A percentile compares a stretch with the other conserved stretches of the same genome.
These are phyloP conservation scores for Amoebophrya sp. DNA, from an alignment of 169 alveolate species.

Conservation along the genomic window DNA sequence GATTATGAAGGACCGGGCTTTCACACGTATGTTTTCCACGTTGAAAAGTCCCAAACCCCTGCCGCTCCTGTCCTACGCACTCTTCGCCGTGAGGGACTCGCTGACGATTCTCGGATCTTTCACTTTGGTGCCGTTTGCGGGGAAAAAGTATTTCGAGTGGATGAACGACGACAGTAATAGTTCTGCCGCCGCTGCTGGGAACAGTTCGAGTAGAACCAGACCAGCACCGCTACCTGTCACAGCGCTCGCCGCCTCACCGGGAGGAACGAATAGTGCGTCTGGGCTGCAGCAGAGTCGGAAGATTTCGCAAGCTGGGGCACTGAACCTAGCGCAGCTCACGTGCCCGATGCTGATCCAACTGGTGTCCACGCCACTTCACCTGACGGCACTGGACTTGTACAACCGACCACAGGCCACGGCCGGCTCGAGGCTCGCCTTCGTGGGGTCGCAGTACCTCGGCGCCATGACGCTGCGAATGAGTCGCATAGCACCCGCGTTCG, in stretches of 20 bases:
- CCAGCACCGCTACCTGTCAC: not conserved
- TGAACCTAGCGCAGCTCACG: not conserved
- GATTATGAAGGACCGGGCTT: not conserved
- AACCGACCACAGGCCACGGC: not conserved
- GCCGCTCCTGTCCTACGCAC: not conserved
- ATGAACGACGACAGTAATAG: not conserved
- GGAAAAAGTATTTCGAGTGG: not conserved
- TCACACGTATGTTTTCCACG: not conserved
- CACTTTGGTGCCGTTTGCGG: not conserved
- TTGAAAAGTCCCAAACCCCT: not conserved
- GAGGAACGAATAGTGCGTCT: not conserved
- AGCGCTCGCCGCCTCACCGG: not conserved
- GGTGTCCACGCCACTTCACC: not conserved
- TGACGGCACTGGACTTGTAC: not conserved
- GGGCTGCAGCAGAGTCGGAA: too few relatives aligned
- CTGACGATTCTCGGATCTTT: not conserved
- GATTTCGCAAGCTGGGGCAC: not conserved
- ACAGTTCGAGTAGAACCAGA: not conserved
- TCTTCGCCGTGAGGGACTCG: not conserved
- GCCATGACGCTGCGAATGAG: slow-evolving; percentile 1
- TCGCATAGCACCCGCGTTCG: not conserved
- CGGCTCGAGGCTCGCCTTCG: not conserved
- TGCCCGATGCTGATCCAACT: not conserved
- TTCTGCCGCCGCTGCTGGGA: not conserved
- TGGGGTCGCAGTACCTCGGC: not conserved